A percentile compares a stretch with the other conserved stretches of the same genome.
Conservation (phyloP, 208 protist species). For the Porcisia deanei region DNA sequence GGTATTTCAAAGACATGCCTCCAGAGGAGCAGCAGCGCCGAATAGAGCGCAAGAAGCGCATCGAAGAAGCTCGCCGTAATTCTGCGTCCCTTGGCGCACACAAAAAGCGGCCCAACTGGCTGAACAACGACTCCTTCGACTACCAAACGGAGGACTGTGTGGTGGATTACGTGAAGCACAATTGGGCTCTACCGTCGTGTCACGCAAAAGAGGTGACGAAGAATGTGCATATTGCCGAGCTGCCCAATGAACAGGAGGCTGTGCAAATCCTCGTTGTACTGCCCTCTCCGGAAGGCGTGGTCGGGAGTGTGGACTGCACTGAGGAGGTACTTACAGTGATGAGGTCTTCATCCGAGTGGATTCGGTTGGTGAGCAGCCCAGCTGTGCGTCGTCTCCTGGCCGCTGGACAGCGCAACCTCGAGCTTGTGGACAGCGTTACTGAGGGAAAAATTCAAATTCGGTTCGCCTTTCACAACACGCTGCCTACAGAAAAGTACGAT, state of each 20-base stretch:
- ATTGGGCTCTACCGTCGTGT: slow-evolving; percentile 45
- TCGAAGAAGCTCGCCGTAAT: slow-evolving; percentile 72
- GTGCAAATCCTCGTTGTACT: slow-evolving; percentile 46
- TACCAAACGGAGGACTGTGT: slow-evolving; percentile 81
- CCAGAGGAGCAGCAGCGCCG: slow-evolving; percentile 66
- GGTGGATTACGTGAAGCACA: slow-evolving; percentile 63
- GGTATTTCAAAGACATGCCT: slow-evolving; percentile 92
- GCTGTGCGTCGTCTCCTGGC: slow-evolving; percentile 29
- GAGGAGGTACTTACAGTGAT: background rate
- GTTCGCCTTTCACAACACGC: slow-evolving; percentile 22
- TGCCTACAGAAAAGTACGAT: slow-evolving; percentile 40
- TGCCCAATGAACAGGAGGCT: background rate
- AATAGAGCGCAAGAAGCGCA: slow-evolving; percentile 44
- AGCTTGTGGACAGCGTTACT: slow-evolving; percentile 7
- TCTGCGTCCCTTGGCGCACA: background rate
- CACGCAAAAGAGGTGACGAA: slow-evolving; percentile 39
- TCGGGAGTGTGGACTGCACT: background rate
- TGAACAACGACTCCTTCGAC: slow-evolving; percentile 85
- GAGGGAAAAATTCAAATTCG: slow-evolving; percentile 15
- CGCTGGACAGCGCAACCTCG: slow-evolving; percentile 13
- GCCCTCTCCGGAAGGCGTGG: slow-evolving; percentile 2
- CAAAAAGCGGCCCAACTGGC: slow-evolving; percentile 44
- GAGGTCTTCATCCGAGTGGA: slow-evolving; percentile 24
- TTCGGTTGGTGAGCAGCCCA: slow-evolving; percentile 37
- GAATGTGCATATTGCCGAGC: slow-evolving; percentile 5